A percentile compares a stretch with the other conserved stretches of the same genome.
Conservation (phyloP, 345 rosid species). For the Acer yangbiense region DNA sequence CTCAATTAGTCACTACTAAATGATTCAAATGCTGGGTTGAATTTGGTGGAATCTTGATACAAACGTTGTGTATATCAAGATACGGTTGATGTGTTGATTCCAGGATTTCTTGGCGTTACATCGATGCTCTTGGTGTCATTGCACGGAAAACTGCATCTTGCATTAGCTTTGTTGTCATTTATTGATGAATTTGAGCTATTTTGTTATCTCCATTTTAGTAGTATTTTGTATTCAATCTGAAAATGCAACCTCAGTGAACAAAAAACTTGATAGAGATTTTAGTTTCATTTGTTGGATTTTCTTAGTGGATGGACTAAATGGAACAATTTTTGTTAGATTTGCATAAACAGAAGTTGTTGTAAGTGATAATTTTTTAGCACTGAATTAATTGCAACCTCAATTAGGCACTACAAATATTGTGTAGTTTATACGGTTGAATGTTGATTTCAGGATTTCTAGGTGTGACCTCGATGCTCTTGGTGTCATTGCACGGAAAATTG, state of each 20-base stretch:
- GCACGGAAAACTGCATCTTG: conserved; percentile 65
- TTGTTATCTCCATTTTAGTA: background rate
- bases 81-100: conserved; percentile 15
- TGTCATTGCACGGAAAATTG: conserved; percentile 66
- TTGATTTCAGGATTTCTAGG: conserved; percentile 71
- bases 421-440: background rate
- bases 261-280: background rate
- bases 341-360: no score
- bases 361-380: background rate
- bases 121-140: conserved; percentile 71
- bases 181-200: conserved; percentile 9
- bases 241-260: background rate
- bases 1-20: background rate
- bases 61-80: no score
- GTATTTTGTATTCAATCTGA: background rate
- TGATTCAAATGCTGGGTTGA: background rate
- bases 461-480: conserved; percentile 60
- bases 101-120: conserved; percentile 73
- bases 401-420: background rate
- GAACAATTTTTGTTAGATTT: no score
- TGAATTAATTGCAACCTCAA: background rate
- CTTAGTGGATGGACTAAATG: background rate
- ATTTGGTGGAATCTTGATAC: background rate
- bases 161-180: conserved; percentile 64
- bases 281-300: background rate